A percentile compares a stretch with the other conserved stretches of the same genome.
Evolutionary conservation across 306 rosid genomes (phyloP).

Genomic region (Rosa rugosa): DNA sequence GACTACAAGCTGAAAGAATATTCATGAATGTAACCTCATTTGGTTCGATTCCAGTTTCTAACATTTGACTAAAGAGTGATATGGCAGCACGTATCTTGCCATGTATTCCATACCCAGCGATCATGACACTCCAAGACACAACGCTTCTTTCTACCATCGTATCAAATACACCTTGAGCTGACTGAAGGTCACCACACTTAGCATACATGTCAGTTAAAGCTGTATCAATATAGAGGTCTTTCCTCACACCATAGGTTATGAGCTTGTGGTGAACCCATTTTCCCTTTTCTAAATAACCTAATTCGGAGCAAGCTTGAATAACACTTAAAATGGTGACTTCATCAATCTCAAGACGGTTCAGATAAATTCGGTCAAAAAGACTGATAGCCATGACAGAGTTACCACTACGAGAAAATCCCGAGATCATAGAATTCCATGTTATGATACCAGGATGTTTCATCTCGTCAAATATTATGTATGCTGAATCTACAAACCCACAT

Average conservation of each 20-base stretch:
- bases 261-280: constrained; percentile 90
- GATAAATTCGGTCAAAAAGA: constrained; percentile 68
- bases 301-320: constrained; percentile 84
- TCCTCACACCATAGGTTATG: constrained; percentile 46
- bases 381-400: constrained; percentile 62
- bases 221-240: constrained; percentile 57
- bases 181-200: constrained; percentile 73
- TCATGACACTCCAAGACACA: constrained; percentile 91
- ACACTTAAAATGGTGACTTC: constrained; percentile 74
- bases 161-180: constrained; percentile 56
- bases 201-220: constrained; percentile 87
- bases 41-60: constrained; percentile 57
- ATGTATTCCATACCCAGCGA: constrained; percentile 77
- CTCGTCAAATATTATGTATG: constrained; percentile 54
- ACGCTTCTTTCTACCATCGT: constrained; percentile 62
- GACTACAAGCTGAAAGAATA: constrained; percentile 83
- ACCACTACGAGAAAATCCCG: constrained; percentile 77
- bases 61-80: constrained; percentile 60
- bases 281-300: constrained; percentile 79
- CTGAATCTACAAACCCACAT: constrained; percentile 63
- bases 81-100: constrained; percentile 57
- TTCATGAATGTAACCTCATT: constrained; percentile 89
- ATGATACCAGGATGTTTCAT: constrained; percentile 46
- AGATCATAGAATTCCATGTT: constrained; percentile 86
- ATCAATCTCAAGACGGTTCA: constrained; percentile 47